phyloP scores from a whole-genome alignment of 768 basidiomycete genomes.

The Exsudoporus frostii region DNA sequence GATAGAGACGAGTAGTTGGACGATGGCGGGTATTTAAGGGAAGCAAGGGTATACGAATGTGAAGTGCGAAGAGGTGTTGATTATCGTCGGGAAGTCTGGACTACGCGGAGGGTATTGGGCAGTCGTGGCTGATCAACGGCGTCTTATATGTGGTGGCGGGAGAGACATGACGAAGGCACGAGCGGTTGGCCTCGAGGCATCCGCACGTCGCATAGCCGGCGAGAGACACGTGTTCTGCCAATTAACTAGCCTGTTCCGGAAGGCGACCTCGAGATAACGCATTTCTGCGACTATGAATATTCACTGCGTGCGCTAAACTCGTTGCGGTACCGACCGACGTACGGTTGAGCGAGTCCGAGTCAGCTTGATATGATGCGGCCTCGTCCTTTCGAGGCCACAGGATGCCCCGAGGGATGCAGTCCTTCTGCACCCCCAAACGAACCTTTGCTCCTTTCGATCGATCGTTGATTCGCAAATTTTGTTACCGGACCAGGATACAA shows the following conservation, averaged over 20 bases:
- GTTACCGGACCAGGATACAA: background rate
- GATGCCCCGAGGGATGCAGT: background rate
- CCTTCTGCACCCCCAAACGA: background rate
- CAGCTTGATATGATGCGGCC: too few relatives aligned
- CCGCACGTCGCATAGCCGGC: conserved; percentile 19
- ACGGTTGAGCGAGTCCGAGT: background rate
- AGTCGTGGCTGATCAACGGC: conserved; percentile 26
- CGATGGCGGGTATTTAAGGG: conserved; percentile 21
- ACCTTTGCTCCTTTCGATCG: background rate
- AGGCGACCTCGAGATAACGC: conserved; percentile 15
- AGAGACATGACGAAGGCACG: conserved; percentile 25
- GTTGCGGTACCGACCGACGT: background rate
- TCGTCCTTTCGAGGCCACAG: too few relatives aligned
- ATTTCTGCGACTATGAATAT: too few relatives aligned
- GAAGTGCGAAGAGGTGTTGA: conserved; percentile 9
- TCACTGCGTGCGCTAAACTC: conserved; percentile 3
- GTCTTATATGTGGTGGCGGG: conserved; percentile 29
- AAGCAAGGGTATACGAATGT: conserved; percentile 10
- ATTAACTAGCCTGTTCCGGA: background rate
- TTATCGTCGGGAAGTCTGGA: conserved; percentile 21
- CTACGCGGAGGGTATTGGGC: conserved; percentile 18
- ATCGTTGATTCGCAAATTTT: background rate
- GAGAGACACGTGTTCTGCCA: conserved; percentile 23
- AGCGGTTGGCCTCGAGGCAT: conserved; percentile 32
- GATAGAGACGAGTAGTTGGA: conserved; percentile 8